These are phyloP conservation scores for Gelatoporia subvermispora DNA, from an alignment of 768 basidiomycete species.

Conservation along the genomic window DNA sequence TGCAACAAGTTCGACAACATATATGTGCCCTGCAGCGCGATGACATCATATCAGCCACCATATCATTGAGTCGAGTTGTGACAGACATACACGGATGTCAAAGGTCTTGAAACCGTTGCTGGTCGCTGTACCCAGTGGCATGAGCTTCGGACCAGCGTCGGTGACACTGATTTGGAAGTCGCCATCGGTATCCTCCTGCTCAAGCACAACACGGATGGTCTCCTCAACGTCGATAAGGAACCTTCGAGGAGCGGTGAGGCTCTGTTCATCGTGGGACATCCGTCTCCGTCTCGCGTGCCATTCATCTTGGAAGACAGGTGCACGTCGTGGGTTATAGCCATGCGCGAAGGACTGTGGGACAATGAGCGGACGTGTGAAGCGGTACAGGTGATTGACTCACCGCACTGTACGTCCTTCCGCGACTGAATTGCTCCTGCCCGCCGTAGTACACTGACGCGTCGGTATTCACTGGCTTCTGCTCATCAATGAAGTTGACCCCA, in stretches of 20 bases:
- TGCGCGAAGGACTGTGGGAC: conserved; percentile 18
- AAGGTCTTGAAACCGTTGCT: conserved; percentile 98
- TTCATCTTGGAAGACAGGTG: conserved; percentile 75
- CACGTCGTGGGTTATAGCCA: conserved; percentile 58
- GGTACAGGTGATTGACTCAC: conserved; percentile 39
- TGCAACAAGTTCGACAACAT: conserved; percentile 99
- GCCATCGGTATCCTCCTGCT: conserved; percentile 96
- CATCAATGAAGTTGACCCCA: conserved; percentile 63
- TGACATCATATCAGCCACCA: conserved; percentile 1
- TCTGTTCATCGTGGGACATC: conserved; percentile 92
- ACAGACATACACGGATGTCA: conserved; percentile 74
- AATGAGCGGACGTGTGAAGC: conserved; percentile 10
- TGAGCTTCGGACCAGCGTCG: conserved; percentile 94
- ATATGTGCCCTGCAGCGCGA: conserved; percentile 76
- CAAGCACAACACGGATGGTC: conserved; percentile 91
- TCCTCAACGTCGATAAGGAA: conserved; percentile 98
- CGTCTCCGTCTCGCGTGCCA: conserved; percentile 68
- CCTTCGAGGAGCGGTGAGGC: conserved; percentile 65
- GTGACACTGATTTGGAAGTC: conserved; percentile 96
- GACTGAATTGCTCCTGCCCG: conserved; percentile 69
- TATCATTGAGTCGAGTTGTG: conserved; percentile 10
- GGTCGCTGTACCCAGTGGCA: conserved; percentile 93
- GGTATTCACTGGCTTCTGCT: conserved; percentile 47
- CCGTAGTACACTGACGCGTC: conserved; percentile 85
- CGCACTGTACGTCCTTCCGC: conserved; percentile 84